These are phyloP conservation scores for Platanus orientalis DNA, from an alignment of 164 flowering plant species.

Conservation along the genomic window DNA sequence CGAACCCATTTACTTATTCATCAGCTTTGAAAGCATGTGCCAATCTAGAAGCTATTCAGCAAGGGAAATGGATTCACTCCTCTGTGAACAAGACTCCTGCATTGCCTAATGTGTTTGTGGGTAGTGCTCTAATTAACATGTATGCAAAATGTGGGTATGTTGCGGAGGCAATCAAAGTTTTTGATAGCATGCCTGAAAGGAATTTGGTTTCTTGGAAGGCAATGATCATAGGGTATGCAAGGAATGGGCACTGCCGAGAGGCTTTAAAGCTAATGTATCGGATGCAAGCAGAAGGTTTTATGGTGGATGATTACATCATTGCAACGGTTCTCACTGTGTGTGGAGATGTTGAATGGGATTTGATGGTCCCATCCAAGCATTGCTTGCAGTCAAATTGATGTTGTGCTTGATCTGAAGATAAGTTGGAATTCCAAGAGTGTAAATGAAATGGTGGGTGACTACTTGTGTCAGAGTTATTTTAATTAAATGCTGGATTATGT, in stretches of 20 bases:
- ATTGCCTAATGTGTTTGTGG: constrained; percentile 65
- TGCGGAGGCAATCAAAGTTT: constrained; percentile 63
- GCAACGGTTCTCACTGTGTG: constrained; percentile 63
- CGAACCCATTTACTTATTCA: constrained; percentile 77
- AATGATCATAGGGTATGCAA: constrained; percentile 77
- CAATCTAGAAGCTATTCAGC: constrained; percentile 41
- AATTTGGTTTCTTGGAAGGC: constrained; percentile 77
- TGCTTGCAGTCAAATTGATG: constrained; percentile 23
- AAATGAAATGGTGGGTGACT: neutral
- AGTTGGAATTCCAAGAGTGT: neutral
- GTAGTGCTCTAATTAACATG: constrained; percentile 77
- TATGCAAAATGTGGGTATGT: constrained; percentile 81
- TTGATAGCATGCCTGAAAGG: constrained; percentile 66
- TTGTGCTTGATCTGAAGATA: neutral
- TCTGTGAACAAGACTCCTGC: constrained; percentile 51
- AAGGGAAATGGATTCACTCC: constrained; percentile 68
- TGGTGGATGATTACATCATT: constrained; percentile 59
- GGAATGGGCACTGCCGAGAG: constrained; percentile 62
- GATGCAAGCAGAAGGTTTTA: constrained; percentile 71
- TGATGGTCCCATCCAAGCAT: constrained; percentile 20
- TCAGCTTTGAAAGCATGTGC: constrained; percentile 88
- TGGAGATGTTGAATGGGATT: constrained; percentile 53
- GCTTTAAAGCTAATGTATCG: constrained; percentile 77
- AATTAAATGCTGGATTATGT: neutral
- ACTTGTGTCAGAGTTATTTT: neutral